Percentiles rank a stretch among this genome's conserved stretches.
phyloP scores from a whole-genome alignment of 306 rosid genomes.

The Cucurbita ficifolia region DNA sequence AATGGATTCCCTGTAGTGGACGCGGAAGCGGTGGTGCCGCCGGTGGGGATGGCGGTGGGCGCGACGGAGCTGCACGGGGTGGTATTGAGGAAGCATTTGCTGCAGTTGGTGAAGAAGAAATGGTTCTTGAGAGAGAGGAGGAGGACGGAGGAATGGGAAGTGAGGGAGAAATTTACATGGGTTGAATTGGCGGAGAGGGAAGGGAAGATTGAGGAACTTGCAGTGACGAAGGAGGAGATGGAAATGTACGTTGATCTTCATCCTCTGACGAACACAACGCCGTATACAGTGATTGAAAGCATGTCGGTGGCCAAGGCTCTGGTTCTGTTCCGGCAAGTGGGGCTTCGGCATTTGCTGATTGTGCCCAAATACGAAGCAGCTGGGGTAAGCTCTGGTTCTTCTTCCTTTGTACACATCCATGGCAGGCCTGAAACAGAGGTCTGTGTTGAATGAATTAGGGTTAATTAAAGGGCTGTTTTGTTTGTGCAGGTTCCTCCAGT shows the following conservation, averaged over 20 bases:
- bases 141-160: slow-evolving; percentile 85
- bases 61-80: slow-evolving; percentile 65
- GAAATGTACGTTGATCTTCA: slow-evolving; percentile 76
- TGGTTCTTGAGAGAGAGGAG: slow-evolving; percentile 65
- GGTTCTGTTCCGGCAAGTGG: slow-evolving; percentile 78
- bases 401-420: background rate
- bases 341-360: slow-evolving; percentile 76
- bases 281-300: slow-evolving; percentile 59
- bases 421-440: background rate
- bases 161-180: slow-evolving; percentile 62
- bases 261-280: slow-evolving; percentile 80
- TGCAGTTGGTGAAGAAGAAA: slow-evolving; percentile 57
- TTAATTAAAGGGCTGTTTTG: no score
- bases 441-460: no score
- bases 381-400: slow-evolving; percentile 38
- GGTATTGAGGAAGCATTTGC: slow-evolving; percentile 68
- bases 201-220: slow-evolving; percentile 55
- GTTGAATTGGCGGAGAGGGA: slow-evolving; percentile 73
- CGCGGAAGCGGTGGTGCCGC: slow-evolving; percentile 34
- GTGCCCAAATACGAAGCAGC: slow-evolving; percentile 64
- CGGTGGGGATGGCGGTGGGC: slow-evolving; percentile 23
- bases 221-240: slow-evolving; percentile 63
- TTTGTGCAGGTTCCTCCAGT: slow-evolving; percentile 49
- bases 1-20: slow-evolving; percentile 75
- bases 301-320: slow-evolving; percentile 75